Evolutionary conservation across 176 grass and related monocot species (phyloP).

Genomic region (Ampelocalamus luodianensis): DNA sequence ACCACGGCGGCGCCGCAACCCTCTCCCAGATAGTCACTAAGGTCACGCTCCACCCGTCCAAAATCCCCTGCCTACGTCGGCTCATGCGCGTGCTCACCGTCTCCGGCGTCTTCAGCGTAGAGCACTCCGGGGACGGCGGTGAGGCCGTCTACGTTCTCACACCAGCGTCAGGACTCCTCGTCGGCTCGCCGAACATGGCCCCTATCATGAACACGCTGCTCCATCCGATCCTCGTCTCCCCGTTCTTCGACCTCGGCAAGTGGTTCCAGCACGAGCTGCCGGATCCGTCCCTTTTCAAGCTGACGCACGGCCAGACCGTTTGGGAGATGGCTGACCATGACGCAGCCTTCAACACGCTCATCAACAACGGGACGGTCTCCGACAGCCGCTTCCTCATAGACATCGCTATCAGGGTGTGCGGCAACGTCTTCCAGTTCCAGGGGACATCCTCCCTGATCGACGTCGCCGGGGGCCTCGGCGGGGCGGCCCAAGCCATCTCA

Average conservation of each 20-base stretch:
- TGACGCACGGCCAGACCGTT: background rate
- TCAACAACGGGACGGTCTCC: constrained; percentile 53
- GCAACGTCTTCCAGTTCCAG: constrained; percentile 32
- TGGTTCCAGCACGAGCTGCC: constrained; percentile 32
- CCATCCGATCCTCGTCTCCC: background rate
- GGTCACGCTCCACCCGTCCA: constrained; percentile 8
- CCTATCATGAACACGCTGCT: background rate
- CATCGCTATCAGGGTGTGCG: constrained; percentile 6
- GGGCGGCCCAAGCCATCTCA: constrained; percentile 26
- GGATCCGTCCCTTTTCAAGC: constrained; percentile 30
- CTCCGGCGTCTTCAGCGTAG: constrained; percentile 7
- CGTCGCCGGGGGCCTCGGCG: constrained; percentile 50
- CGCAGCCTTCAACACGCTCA: constrained; percentile 23
- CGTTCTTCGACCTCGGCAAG: background rate
- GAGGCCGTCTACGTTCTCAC: constrained; percentile 17
- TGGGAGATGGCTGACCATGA: constrained; percentile 32
- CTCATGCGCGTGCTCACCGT: constrained; percentile 36
- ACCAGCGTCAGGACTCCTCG: constrained; percentile 18
- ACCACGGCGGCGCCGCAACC: constrained; percentile 26
- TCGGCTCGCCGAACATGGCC: background rate
- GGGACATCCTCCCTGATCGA: constrained; percentile 54
- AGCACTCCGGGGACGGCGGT: background rate
- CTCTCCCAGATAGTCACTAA: background rate
- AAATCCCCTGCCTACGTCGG: constrained; percentile 29
- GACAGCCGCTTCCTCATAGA: constrained; percentile 46